These are phyloP conservation scores for Craspedostauros australis DNA, from an alignment of 108 stramenopile species.

Conservation along the genomic window DNA sequence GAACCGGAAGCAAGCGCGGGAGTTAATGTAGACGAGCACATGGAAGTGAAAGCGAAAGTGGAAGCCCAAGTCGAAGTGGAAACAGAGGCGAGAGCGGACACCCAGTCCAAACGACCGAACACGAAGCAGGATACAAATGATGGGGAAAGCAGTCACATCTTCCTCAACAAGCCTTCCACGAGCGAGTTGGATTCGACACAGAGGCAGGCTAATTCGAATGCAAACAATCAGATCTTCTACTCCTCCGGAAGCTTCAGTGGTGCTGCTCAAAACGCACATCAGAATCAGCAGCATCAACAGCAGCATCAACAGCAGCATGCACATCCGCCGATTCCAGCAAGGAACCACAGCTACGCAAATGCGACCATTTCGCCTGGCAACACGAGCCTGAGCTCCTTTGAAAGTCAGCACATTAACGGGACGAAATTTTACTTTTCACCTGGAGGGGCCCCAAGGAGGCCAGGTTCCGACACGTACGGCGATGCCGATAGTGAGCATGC, in stretches of 20 bases:
- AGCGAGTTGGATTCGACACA: slow-evolving; percentile 28
- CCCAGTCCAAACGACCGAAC: too few relatives aligned
- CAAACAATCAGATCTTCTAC: neutral
- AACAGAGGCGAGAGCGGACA: too few relatives aligned
- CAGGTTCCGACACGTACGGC: neutral
- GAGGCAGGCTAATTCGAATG: neutral
- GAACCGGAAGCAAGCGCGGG: too few relatives aligned
- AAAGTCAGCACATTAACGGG: slow-evolving; percentile 19
- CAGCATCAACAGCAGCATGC: neutral
- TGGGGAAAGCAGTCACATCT: slow-evolving; percentile 24
- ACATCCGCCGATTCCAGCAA: neutral
- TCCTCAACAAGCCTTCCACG: slow-evolving; percentile 38
- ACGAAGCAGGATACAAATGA: slow-evolving; percentile 12
- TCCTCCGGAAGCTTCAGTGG: neutral
- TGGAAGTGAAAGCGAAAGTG: too few relatives aligned
- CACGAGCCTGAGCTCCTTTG: slow-evolving; percentile 40
- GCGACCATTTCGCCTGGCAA: slow-evolving; percentile 28
- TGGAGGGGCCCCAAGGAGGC: neutral
- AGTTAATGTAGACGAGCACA: too few relatives aligned
- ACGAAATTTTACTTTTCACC: slow-evolving; percentile 20
- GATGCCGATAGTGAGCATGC: neutral
- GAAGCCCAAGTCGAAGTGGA: too few relatives aligned
- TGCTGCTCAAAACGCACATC: neutral
- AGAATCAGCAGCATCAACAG: slow-evolving; percentile 1
- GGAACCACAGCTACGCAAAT: slow-evolving; percentile 6